Evolutionary conservation across 2,329 filamentous ascomycete species (phyloP), one percentile per base, ranked within the genome.

Genomic region (Zalaria obscura): DNA sequence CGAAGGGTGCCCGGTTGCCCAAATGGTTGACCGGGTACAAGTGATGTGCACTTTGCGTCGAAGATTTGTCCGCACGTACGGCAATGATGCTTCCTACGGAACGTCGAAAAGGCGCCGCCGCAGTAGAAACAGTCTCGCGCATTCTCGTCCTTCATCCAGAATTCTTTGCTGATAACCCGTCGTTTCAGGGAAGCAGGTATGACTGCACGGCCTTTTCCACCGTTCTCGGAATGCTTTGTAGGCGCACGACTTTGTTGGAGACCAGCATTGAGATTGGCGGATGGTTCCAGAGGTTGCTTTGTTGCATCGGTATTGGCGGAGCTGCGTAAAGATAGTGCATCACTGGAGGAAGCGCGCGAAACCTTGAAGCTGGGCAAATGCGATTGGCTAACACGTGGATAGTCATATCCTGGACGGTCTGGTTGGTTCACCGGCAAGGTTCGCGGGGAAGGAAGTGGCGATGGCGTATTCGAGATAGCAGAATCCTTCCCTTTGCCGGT

Each of bases 111-210:
- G 2, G 83, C 75, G 44, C 85, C 82, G 36, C 85, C 85, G 54
- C 91, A 98, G 36, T 85, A 76, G 57, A 95, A 98, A 55, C 91
- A 98, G 53, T 95, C 89, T 57, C 93, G 96, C 45, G 89, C 93
- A 47, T 93, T 95, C 55, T 96, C 91, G 57, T 98, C 91, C 45
- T 87, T 84, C 91, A 98, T 98, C 91, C 89, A 96, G 52, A 94
- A 96, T 51, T 96, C 88, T 55, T 88, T 91, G 58, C 84, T 93
- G 36, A 96, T 66, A 5, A 98, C 80, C 55, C 89, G 87, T 53
- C 85, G 83, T 47, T 82, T 78, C 69, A 94, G 81, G 50, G 83
- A 80, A 39, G 66, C 64, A 41, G 72, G 56, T 47, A 62, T 61
- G 43, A 58, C 36, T 10, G 39, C 31, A 8, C 18, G 27, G 18